A percentile compares a stretch with the other conserved stretches of the same genome.
Conservation (phyloP, 2,329 filamentous ascomycete genomes). For the Calonectria pauciramosa region DNA sequence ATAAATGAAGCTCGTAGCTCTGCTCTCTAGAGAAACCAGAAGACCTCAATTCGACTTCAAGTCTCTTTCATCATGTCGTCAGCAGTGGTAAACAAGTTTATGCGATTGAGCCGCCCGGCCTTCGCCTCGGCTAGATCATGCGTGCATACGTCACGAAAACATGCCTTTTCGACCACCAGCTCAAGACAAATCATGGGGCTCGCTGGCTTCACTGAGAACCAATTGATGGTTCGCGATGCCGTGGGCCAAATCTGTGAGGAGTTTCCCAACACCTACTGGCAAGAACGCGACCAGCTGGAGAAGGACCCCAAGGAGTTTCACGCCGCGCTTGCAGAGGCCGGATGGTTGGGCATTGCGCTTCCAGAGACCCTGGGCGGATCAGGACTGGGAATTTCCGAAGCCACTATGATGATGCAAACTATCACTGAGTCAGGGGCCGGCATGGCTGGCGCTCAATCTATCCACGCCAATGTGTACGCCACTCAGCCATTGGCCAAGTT, state of each 20-base stretch:
- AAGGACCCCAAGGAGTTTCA: conserved; percentile 83
- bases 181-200: conserved; percentile 74
- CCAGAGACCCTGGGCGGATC: conserved; percentile 82
- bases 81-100: conserved; percentile 19
- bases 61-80: conserved; percentile 29
- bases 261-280: conserved; percentile 84
- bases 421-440: conserved; percentile 84
- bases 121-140: background rate
- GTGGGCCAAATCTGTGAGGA: conserved; percentile 76
- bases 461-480: conserved; percentile 79
- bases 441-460: conserved; percentile 77
- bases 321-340: conserved; percentile 78
- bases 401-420: conserved; percentile 90
- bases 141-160: background rate
- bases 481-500: conserved; percentile 83
- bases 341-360: conserved; percentile 86
- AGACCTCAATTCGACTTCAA: background rate
- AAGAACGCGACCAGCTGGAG: conserved; percentile 77
- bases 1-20: conserved; percentile 27
- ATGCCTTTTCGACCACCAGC: conserved; percentile 53
- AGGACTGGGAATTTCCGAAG: conserved; percentile 83
- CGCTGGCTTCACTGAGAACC: conserved; percentile 79
- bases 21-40: background rate
- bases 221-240: conserved; percentile 79
- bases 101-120: conserved; percentile 29